phyloP scores from a whole-genome alignment of 2,329 filamentous ascomycete genomes.

The Penicillium vulpinum region DNA sequence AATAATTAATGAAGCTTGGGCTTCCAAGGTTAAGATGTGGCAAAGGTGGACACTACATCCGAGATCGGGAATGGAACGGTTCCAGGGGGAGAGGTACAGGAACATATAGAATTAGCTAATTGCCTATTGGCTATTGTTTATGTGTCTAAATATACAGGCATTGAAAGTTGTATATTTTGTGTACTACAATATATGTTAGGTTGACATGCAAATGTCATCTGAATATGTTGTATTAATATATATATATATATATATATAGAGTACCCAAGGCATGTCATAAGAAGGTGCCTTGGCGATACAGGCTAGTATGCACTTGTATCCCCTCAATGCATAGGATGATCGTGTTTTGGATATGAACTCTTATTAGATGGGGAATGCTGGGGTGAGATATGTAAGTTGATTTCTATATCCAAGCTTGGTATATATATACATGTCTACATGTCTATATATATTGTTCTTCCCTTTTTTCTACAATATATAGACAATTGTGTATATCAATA shows the following conservation, averaged over 20 bases:
- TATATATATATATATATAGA: not conserved
- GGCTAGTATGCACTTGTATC: constrained; percentile 1
- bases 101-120: not conserved
- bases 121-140: too few species aligned
- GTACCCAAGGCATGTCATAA: not conserved
- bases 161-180: too few species aligned
- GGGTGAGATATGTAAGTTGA: not conserved
- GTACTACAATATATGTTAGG: too few species aligned
- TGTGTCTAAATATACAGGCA: too few species aligned
- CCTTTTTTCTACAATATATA: not conserved
- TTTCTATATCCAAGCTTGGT: not conserved
- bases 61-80: constrained; percentile 9
- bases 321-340: not conserved
- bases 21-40: not conserved
- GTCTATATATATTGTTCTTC: too few species aligned
- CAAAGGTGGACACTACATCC: constrained; percentile 2
- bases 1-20: not conserved
- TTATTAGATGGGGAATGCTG: not conserved
- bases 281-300: not conserved
- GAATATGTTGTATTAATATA: too few species aligned
- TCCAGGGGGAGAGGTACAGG: not conserved
- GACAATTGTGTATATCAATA: not conserved
- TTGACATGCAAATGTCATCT: too few species aligned
- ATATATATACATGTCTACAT: too few species aligned
- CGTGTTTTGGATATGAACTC: not conserved